Base-by-base conservation (phyloP, 2,329 filamentous ascomycete genomes). In the Penicillium sp. region DNA sequence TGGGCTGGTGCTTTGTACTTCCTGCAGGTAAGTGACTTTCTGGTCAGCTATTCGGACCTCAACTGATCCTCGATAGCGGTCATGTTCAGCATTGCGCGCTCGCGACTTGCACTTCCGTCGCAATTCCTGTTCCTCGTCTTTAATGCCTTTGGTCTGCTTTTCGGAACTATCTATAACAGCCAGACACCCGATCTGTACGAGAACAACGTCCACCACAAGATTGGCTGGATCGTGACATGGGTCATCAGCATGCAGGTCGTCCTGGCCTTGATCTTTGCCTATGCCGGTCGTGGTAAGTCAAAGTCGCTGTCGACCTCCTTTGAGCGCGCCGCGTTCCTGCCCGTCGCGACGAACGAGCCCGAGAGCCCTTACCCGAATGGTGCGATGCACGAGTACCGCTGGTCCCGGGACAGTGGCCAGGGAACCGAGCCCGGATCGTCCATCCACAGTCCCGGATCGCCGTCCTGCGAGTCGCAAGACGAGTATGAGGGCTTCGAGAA, bases 171-270 rank as follows among this genome's bases (percentile, higher is more conserved):
- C 30, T 96, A 96, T 76, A 90, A 94, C 68, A 79, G 81, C 51
- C 84, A 82, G 57, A 95, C 90, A 0, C 90, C 91, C 1, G 89
- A 96, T 66, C 76, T 96, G 20, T 96, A 96, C 68, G 85, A 85
- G 28, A 86, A 88, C 67, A 95, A 95, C 67, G 83, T 87, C n/a
- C 92, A 96, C 70, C 86, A 91, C 75, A 91, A 89, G 69, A 80
- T 92, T 39, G 91, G 91, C 48, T 97, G 92, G 92, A 78, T 89
- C 38, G 80, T 87, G 27, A 92, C 88, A 3, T 88, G 83, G 78
- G 77, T 92, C 4, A 79, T 88, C 10, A 79, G 79, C 46, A 84
- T 81, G 0, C 92, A 96, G 74, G 79, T 87, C 14, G 63, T 87
- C 35, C 76, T 95, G 67, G 82, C 84, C 44, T 68, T 90, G 48